phyloP scores from a whole-genome alignment of 371 early-diverging fungal species.

The Apophysomyces trapeziformis region DNA sequence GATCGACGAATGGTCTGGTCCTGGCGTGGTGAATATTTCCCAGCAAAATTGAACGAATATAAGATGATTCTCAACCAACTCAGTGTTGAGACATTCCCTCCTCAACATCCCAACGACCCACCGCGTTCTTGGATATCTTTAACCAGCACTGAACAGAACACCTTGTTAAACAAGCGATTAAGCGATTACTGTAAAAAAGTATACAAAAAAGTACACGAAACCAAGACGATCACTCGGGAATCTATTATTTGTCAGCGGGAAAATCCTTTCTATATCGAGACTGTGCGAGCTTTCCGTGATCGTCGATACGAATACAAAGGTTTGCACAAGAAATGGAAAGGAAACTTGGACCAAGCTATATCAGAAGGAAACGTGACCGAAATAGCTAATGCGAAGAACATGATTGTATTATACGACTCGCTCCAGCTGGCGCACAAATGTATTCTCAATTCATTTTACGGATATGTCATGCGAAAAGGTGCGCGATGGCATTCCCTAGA shows the following conservation, averaged over 20 bases:
- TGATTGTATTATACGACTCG: constrained; percentile 96
- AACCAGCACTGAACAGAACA: constrained; percentile 66
- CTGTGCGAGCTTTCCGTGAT: constrained; percentile 98
- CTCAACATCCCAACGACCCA: constrained; percentile 54
- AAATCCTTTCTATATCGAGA: constrained; percentile 99
- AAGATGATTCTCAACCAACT: constrained; percentile 92
- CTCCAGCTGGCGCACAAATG: constrained; percentile 99
- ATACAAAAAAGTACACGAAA: constrained; percentile 85
- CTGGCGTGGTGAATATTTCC: constrained; percentile 97
- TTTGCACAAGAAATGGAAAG: constrained; percentile 90
- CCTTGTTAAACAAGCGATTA: constrained; percentile 81
- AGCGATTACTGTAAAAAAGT: constrained; percentile 91
- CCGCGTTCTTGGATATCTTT: constrained; percentile 75
- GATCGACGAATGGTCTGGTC: constrained; percentile 98
- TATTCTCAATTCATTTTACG: constrained; percentile 99
- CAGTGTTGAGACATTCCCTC: constrained; percentile 80
- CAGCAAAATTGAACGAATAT: constrained; percentile 90
- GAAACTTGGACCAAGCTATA: constrained; percentile 74
- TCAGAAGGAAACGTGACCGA: constrained; percentile 70
- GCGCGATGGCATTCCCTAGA: constrained; percentile 99
- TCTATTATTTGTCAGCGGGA: constrained; percentile 98
- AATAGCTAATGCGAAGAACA: constrained; percentile 88
- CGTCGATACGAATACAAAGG: constrained; percentile 99
- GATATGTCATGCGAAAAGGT: constrained; percentile 99
- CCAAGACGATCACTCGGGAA: constrained; percentile 79